These are phyloP conservation scores for Hygrocybe punicea DNA, from an alignment of 768 basidiomycete species.

Conservation along the genomic window DNA sequence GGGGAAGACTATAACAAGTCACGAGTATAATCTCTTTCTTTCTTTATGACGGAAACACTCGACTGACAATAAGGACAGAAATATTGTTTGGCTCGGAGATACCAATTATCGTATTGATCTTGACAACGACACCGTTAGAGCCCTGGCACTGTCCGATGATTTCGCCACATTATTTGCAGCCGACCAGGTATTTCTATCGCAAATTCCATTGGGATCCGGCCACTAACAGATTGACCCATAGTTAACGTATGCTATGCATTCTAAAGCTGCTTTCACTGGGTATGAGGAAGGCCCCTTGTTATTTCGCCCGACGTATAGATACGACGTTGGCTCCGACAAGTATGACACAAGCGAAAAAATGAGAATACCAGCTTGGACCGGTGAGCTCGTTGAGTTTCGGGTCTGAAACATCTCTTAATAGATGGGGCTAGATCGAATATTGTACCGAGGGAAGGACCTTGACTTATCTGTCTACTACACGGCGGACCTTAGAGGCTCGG, in stretches of 20 bases:
- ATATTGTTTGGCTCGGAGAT: constrained; percentile 92
- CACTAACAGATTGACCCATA: constrained; percentile 28
- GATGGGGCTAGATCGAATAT: constrained; percentile 72
- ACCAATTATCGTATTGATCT: constrained; percentile 93
- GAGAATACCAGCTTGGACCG: constrained; percentile 97
- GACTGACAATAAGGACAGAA: constrained; percentile 44
- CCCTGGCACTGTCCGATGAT: constrained; percentile 59
- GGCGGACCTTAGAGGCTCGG: constrained; percentile 85
- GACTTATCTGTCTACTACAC: constrained; percentile 78
- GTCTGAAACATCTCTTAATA: constrained; percentile 10
- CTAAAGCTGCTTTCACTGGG: constrained; percentile 69
- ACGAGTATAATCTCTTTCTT: constrained; percentile 62
- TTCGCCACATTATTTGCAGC: constrained; percentile 71
- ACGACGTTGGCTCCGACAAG: constrained; percentile 72
- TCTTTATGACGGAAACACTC: constrained; percentile 1
- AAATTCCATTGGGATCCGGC: neutral
- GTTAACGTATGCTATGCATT: constrained; percentile 72
- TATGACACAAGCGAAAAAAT: constrained; percentile 97
- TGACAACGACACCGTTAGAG: constrained; percentile 75
- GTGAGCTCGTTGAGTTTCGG: constrained; percentile 39
- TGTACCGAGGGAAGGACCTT: constrained; percentile 72
- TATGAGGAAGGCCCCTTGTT: constrained; percentile 86
- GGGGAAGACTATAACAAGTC: constrained; percentile 83
- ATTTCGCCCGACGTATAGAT: constrained; percentile 96
- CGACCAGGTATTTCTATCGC: constrained; percentile 69